Base-by-base conservation (phyloP, 106 monocot genomes). In the Allium fistulosum region DNA sequence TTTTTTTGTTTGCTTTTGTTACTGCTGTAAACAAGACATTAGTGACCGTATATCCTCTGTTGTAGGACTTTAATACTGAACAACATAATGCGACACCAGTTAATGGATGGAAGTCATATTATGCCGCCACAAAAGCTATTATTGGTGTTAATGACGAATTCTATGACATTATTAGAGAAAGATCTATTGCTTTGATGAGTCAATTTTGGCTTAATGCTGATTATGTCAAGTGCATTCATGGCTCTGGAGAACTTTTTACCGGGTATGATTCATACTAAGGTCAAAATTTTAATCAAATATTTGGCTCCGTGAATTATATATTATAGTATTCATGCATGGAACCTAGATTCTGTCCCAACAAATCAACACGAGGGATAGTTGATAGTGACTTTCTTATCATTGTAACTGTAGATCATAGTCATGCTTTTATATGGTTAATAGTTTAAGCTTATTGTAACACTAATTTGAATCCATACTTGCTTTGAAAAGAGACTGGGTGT, bases 81-180 rank as follows among this genome's bases (percentile, higher is more conserved):
- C 92, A 99, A 56, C 79, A 81, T 66, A 84, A 27, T 26, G 62
- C 93, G 46, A 81, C 65, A 26, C 97, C 97, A 68, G 58, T 50
- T n/a, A 83, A 99, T 68, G 97, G 97, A 52, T 99, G 97, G 97
- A 99, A 99, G 73, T 75, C 87, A 8, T 99, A 99, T 59, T 99
- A 99, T 77, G 92, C 92, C 58, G 80, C 92, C 59, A 93, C 97
- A 48, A 93, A 83, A 80, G 92, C 92, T 45, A 75, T 99, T 75
- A 69, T 92, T 45, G 82, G 75, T 64, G 62, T 87, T 14, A 99
- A 99, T 70, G 71, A 82, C 52, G 92, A 99, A 69, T 92, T 99
- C 78, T 93, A 77, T 70, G 80, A 80, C 63, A 85, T 93, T 61
- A 87, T 99, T 57, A 82, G 83, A 77, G 87, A 87, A 57, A 80